A percentile compares a stretch with the other conserved stretches of the same genome.
phyloP scores from a whole-genome alignment of 192 early-diverging fungal species.

The Coemansia sp. region DNA sequence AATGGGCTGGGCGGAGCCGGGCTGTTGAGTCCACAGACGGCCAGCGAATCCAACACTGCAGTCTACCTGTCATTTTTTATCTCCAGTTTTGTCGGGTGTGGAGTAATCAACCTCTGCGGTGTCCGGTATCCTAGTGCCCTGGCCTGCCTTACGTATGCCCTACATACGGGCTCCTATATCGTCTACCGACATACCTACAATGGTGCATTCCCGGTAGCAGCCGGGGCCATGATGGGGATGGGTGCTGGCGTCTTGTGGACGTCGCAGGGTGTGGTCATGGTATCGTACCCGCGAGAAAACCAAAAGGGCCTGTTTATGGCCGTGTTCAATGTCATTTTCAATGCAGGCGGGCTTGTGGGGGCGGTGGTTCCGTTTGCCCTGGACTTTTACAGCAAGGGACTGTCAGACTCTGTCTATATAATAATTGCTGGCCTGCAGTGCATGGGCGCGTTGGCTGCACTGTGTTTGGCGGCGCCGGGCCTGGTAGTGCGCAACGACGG shows the following conservation, averaged over 20 bases:
- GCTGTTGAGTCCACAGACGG: constrained; percentile 52
- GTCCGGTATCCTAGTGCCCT: constrained; percentile 59
- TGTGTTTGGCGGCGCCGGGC: constrained; percentile 54
- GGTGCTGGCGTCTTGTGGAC: constrained; percentile 69
- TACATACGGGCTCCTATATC: constrained; percentile 69
- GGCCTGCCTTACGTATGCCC: constrained; percentile 61
- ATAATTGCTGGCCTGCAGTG: constrained; percentile 70
- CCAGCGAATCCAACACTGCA: constrained; percentile 67
- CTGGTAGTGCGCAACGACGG: constrained; percentile 67
- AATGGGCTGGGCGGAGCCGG: constrained; percentile 63
- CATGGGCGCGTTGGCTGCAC: constrained; percentile 52
- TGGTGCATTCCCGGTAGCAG: constrained; percentile 58
- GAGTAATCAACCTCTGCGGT: constrained; percentile 74
- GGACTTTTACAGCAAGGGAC: constrained; percentile 52
- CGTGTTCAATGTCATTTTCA: constrained; percentile 80
- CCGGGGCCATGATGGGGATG: constrained; percentile 70
- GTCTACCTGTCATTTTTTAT: constrained; percentile 69
- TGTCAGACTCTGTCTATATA: constrained; percentile 65
- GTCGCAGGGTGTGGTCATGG: constrained; percentile 72
- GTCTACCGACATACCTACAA: constrained; percentile 54
- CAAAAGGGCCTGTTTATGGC: constrained; percentile 76
- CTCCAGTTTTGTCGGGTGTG: constrained; percentile 68
- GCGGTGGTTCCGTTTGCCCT: constrained; percentile 62
- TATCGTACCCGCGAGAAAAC: constrained; percentile 70
- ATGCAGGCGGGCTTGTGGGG: constrained; percentile 69